Conservation (phyloP, 1,139 yeast species). For the Scheffersomyces parashehatae region DNA sequence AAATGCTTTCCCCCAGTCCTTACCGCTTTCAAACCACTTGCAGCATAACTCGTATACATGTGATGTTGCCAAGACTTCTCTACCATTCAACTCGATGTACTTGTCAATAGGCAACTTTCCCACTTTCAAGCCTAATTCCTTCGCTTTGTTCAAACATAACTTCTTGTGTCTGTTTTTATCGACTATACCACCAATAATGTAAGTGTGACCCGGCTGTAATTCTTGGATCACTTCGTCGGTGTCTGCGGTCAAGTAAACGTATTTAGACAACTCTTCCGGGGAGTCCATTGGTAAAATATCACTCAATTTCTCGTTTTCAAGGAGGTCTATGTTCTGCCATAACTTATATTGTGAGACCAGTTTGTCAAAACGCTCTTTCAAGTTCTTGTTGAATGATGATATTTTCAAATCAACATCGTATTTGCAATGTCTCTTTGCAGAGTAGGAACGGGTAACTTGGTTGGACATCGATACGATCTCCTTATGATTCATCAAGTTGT, state of each 20-base stretch:
- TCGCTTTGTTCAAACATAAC: slow-evolving; percentile 81
- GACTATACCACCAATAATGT: slow-evolving; percentile 92
- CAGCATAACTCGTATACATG: slow-evolving; percentile 89
- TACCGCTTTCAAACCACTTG: slow-evolving; percentile 67
- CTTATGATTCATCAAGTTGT: slow-evolving; percentile 78
- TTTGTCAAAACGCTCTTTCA: slow-evolving; percentile 68
- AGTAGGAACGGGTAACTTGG: slow-evolving; percentile 81
- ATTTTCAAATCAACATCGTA: slow-evolving; percentile 62
- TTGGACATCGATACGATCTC: slow-evolving; percentile 77
- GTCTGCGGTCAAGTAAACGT: slow-evolving; percentile 83
- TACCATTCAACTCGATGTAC: slow-evolving; percentile 77
- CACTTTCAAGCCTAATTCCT: slow-evolving; percentile 65
- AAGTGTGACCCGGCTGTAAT: slow-evolving; percentile 69
- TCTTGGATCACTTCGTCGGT: slow-evolving; percentile 65
- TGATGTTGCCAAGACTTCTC: slow-evolving; percentile 88
- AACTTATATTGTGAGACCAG: slow-evolving; percentile 56
- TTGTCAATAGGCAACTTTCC: slow-evolving; percentile 87
- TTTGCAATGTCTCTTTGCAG: slow-evolving; percentile 67
- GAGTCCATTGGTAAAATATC: slow-evolving; percentile 32
- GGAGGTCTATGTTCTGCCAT: slow-evolving; percentile 67
- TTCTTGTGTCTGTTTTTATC: slow-evolving; percentile 91
- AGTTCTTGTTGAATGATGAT: slow-evolving; percentile 64
- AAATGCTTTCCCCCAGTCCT: slow-evolving; percentile 86
- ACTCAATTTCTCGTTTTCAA: slow-evolving; percentile 44
- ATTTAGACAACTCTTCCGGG: slow-evolving; percentile 38